Evolutionary conservation across 192 early-diverging fungal species (phyloP), one percentile per base, ranked within the genome.

Genomic region (Entrophospora sp.): DNA sequence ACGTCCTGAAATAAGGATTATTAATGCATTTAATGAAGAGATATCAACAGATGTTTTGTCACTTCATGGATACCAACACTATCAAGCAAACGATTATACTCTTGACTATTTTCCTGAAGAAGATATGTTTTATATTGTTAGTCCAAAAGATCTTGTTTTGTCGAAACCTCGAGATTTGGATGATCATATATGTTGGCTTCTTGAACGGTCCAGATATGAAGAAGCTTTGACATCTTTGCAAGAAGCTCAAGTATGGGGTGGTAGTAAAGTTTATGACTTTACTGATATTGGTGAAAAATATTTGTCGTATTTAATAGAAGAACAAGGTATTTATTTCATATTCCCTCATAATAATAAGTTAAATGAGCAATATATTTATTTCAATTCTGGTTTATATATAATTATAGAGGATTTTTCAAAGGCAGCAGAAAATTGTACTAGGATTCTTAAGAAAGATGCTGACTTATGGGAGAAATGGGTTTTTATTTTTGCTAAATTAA

Each of bases 171-270:
- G 95, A n/a, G 92, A 93, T 67, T 51, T 91, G 31, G 85, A 87
- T 35, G 97, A 99, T 74, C 95, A 95, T 67, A 85, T 99, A 48
- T 85, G 92, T 48, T 99, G 94, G 92, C 77, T 97, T 16, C 72
- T 89, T n/a, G 90, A 92, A 38, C 79, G 88, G 24, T 79, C 78
- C 24, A 70, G 82, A 43, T 97, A 93, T 67, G 85, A 79, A 14
- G 91, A 93, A 70, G 95, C 94, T 0, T 65, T 99, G 10, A 60
- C 63, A 0, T 83, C 87, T 13, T 78, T 84, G 1, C 75, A 86
- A 25, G 81, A 81, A 37, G 85, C 85, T 3, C 79, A 76, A 46
- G 53, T 64, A 8, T 71, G 59, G 43, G 85, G 78, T 10, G 88
- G 89, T 67, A 81, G 75, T 79, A 73, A 81, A 69, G 61, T 69